Evolutionary conservation across 148 eudicot genomes (phyloP).

Genomic region (Amaranthus palmeri): DNA sequence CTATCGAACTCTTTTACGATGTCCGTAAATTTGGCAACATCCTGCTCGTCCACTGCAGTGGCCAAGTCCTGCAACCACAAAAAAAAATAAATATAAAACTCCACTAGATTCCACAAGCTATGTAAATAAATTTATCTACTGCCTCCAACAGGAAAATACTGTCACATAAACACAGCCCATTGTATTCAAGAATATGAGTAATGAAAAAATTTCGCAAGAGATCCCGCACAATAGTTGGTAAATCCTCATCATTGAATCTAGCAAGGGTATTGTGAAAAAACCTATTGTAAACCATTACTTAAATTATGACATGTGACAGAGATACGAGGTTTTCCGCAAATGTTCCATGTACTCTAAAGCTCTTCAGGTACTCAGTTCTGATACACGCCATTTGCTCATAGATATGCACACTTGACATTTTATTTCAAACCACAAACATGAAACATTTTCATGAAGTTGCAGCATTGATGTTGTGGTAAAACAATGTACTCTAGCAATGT

Average conservation of each 20-base stretch:
- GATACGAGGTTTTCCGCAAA: too few relatives aligned
- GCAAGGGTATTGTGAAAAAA: not conserved
- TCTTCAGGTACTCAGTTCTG: too few relatives aligned
- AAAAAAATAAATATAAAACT: not conserved
- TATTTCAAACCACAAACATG: too few relatives aligned
- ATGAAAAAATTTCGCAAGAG: not conserved
- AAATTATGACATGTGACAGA: not conserved
- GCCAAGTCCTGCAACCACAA: conserved; percentile 45
- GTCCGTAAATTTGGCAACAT: conserved; percentile 48
- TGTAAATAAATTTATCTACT: conserved; percentile 5
- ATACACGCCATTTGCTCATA: too few relatives aligned
- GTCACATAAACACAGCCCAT: not conserved
- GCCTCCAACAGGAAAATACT: not conserved
- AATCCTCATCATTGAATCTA: not conserved
- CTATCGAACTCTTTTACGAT: conserved; percentile 59
- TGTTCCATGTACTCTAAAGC: too few relatives aligned
- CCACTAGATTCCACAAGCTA: conserved; percentile 1
- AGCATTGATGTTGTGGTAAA: too few relatives aligned
- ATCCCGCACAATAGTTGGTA: not conserved
- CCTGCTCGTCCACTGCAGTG: conserved; percentile 55
- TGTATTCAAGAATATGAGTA: not conserved
- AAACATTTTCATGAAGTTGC: too few relatives aligned
- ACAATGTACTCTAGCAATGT: too few relatives aligned
- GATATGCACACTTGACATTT: too few relatives aligned
- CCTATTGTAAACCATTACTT: not conserved